Base-by-base conservation (phyloP, 768 basidiomycete genomes). In the Suillus bovinus region DNA sequence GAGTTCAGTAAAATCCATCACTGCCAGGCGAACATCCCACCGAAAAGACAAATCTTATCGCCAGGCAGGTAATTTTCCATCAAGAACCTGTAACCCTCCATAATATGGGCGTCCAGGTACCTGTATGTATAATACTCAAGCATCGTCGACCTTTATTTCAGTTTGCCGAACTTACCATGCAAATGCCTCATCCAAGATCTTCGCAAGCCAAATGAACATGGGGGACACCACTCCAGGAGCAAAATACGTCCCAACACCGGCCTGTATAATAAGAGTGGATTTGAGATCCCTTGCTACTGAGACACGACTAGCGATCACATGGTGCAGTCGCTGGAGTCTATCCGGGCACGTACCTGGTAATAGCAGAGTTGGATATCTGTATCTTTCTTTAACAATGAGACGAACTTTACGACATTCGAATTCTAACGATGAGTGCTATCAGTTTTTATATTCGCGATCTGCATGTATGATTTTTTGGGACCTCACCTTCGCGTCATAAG, bases 61-160 rank as follows among this genome's bases (percentile, higher is more conserved):
- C 91, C 92, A 0, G 75, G 67, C n/a, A 76, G 78, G 70, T 88
- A 91, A 67, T 89, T 92, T 64, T 88, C 81, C 91, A 93, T 92
- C 58, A 93, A 75, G 72, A 87, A 93, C 64, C 76, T 78, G 73
- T 93, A 94, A 0, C 92, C 92, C 10, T 83, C 87, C 74, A 86
- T 83, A 27, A 92, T 87, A 73, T 92, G 90, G 1, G 70, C 81
- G 59, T 86, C 85, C 46, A 92, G 77, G 68, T 88, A 91, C 85
- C 88, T 89, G 52, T 42, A 14, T 5, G n/a, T n/a, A n/a, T n/a
- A n/a, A 42, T 46, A 53, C 16, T 16, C 54, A 59, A 27, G 24
- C 44, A 31, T 38, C 16, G 8, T 54, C 9, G 13, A 20, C 0
- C 2, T 36, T 24, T 13, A 46, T 17, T 16, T 42, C 52, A 36